Conservation (phyloP, 106 monocot species). For the Cymbidium sinense region DNA sequence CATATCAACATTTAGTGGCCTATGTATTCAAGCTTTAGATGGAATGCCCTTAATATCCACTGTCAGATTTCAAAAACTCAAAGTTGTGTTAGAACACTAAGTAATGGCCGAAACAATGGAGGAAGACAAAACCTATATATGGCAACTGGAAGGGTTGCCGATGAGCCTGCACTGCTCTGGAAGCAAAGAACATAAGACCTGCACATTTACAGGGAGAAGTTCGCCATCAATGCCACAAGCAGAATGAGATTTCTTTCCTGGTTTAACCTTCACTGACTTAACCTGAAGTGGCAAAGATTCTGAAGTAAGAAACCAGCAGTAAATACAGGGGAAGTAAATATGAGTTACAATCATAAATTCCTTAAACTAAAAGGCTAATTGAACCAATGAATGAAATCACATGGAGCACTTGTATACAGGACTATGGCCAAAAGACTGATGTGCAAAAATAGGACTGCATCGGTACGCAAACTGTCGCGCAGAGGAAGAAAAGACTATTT, state of each 20-base stretch:
- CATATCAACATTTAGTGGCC: background rate
- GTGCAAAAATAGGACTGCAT: too few species aligned
- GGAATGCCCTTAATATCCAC: background rate
- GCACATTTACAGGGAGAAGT: constrained; percentile 45
- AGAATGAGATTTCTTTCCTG: constrained; percentile 45
- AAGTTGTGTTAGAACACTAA: constrained; percentile 2
- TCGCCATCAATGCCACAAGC: constrained; percentile 94
- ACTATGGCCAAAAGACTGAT: too few species aligned
- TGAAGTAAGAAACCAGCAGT: background rate
- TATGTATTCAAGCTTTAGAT: background rate
- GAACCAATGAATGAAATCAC: too few species aligned
- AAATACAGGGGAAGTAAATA: too few species aligned
- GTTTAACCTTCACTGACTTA: constrained; percentile 71
- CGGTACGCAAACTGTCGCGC: too few species aligned
- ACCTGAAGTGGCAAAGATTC: constrained; percentile 34
- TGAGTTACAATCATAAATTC: too few species aligned
- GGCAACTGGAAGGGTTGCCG: constrained; percentile 33
- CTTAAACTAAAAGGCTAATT: too few species aligned
- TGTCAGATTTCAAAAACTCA: background rate
- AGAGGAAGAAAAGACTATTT: too few species aligned
- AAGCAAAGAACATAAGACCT: constrained; percentile 68
- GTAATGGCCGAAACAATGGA: background rate
- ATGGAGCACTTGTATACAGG: too few species aligned
- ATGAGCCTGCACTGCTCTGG: constrained; percentile 72
- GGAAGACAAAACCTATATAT: constrained; percentile 1